Conservation (phyloP, 345 rosid species). For the Rhodomyrtus tomentosa region DNA sequence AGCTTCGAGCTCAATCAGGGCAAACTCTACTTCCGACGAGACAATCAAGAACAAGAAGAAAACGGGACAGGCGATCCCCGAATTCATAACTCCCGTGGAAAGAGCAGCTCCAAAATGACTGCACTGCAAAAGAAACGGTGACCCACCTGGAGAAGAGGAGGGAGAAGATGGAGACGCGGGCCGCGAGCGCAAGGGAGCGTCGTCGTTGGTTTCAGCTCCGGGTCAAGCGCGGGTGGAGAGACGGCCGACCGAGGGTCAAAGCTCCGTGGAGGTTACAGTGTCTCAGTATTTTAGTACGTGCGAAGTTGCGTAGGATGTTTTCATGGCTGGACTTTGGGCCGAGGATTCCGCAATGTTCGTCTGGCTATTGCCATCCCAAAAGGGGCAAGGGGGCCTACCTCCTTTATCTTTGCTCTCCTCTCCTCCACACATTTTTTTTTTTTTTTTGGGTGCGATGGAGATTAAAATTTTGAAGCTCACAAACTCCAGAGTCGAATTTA, state of each 20-base stretch:
- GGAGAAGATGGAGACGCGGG: background rate
- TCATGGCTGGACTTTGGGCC: background rate
- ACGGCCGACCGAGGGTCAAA: background rate
- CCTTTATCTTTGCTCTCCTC: background rate
- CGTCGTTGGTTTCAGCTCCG: background rate
- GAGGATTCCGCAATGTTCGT: background rate
- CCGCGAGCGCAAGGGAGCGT: background rate
- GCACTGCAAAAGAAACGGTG: background rate
- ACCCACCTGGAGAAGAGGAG: background rate
- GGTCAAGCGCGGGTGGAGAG: background rate
- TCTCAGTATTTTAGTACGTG: background rate
- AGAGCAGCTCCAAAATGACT: background rate
- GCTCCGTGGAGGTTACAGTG: background rate
- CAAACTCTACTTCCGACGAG: background rate
- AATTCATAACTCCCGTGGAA: background rate
- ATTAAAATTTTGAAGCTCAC: background rate
- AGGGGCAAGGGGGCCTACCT: background rate
- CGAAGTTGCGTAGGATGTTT: background rate
- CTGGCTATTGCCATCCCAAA: background rate
- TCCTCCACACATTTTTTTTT: background rate
- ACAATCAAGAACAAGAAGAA: background rate
- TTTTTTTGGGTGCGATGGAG: background rate
- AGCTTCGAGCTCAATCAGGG: background rate
- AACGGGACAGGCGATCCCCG: background rate
- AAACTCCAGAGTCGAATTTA: background rate